phyloP scores from a whole-genome alignment of 345 rosid species.

The Physaria fendleri region DNA sequence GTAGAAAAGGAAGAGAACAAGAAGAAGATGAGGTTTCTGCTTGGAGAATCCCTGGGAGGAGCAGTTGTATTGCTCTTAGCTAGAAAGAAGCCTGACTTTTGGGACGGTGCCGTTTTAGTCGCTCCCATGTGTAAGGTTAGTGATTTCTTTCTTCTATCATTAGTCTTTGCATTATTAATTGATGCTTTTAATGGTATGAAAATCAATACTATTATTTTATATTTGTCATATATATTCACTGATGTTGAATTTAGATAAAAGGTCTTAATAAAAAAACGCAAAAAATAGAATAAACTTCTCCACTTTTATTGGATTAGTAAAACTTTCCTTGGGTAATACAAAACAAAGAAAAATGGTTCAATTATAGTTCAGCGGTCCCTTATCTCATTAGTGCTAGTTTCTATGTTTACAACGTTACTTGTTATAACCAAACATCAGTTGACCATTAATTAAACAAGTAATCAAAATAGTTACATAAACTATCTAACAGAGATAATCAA shows the following conservation, averaged over 20 bases:
- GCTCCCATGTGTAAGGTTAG: conserved; percentile 96
- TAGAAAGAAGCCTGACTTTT: conserved; percentile 54
- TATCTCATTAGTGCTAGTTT: background rate
- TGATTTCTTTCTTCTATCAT: background rate
- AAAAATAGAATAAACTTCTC: no score
- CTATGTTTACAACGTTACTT: background rate
- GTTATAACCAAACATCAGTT: background rate
- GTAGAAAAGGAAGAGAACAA: conserved; percentile 51
- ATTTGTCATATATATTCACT: background rate
- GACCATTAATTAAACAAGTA: background rate
- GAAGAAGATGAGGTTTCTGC: conserved; percentile 60
- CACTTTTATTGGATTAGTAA: background rate
- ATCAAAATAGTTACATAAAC: background rate
- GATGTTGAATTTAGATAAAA: background rate
- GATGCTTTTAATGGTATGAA: background rate
- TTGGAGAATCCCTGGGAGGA: conserved; percentile 97
- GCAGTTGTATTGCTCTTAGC: conserved; percentile 60
- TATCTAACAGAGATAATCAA: background rate
- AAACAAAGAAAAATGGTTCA: background rate
- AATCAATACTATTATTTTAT: background rate
- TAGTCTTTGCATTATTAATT: no score
- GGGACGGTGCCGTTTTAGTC: conserved; percentile 80
- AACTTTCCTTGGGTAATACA: background rate
- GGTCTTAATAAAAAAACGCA: background rate
- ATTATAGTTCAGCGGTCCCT: background rate